Conservation (phyloP, 345 rosid genomes). For the Populus deltoides region DNA sequence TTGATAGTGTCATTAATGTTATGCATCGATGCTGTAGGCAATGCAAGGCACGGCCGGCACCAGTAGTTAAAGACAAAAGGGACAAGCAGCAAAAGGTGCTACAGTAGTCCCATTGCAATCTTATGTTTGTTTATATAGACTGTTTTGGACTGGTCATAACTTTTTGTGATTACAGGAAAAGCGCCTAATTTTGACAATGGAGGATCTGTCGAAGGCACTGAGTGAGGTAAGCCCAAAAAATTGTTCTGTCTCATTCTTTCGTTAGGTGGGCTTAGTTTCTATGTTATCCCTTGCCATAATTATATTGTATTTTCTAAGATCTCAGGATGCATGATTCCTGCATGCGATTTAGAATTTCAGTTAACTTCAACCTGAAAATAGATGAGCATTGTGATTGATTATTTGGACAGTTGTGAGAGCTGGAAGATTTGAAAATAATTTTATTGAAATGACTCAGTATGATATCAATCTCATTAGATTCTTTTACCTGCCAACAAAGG, state of each 20-base stretch:
- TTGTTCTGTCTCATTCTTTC: neutral
- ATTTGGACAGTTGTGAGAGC: too few relatives aligned
- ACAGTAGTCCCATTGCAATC: neutral
- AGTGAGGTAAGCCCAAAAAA: conserved; percentile 52
- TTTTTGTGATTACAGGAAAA: conserved; percentile 61
- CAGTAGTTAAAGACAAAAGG: conserved; percentile 85
- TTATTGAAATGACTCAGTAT: too few relatives aligned
- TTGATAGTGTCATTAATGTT: neutral
- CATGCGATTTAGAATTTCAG: too few relatives aligned
- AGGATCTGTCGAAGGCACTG: conserved; percentile 86
- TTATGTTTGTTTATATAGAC: neutral
- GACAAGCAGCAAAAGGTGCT: conserved; percentile 90
- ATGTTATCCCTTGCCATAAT: neutral
- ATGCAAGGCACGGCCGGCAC: conserved; percentile 85
- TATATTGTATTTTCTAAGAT: too few relatives aligned
- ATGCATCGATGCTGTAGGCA: conserved; percentile 43
- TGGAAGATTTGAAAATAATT: too few relatives aligned
- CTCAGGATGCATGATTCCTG: too few relatives aligned
- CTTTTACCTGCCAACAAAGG: too few relatives aligned
- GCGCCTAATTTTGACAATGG: conserved; percentile 83
- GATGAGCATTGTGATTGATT: too few relatives aligned
- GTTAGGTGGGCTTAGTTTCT: neutral
- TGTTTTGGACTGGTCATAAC: conserved; percentile 8
- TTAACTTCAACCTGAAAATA: too few relatives aligned
- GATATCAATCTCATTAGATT: too few relatives aligned